Conservation (phyloP, 768 basidiomycete species). For the Trametes cubensis region DNA sequence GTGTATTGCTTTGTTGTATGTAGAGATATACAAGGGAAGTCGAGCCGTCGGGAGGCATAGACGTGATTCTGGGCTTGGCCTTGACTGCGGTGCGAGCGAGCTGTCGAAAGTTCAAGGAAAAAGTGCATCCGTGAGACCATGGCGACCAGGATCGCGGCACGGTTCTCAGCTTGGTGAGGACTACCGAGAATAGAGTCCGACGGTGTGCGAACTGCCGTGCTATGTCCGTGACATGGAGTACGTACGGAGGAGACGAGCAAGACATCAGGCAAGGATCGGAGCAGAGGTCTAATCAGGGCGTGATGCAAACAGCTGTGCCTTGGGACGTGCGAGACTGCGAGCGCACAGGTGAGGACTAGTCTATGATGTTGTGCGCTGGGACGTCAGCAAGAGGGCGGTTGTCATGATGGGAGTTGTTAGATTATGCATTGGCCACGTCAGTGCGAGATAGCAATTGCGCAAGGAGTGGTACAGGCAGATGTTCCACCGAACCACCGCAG, state of each 20-base stretch:
- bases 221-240: slow-evolving; percentile 4
- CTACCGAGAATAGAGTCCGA: too few relatives aligned
- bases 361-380: slow-evolving; percentile 1
- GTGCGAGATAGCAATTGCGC: neutral
- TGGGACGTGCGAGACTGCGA: neutral
- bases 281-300: slow-evolving; percentile 8
- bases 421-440: neutral
- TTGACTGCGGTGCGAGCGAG: neutral
- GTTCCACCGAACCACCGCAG: slow-evolving; percentile 3
- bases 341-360: neutral
- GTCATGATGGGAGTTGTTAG: neutral
- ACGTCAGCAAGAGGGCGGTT: neutral
- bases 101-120: neutral
- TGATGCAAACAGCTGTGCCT: slow-evolving; percentile 7
- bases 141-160: slow-evolving; percentile 1
- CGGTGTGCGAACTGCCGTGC: neutral
- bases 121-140: neutral
- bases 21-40: slow-evolving; percentile 12
- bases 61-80: too few relatives aligned
- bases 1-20: slow-evolving; percentile 17
- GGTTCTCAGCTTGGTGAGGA: too few relatives aligned
- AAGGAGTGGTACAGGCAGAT: neutral
- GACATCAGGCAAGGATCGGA: slow-evolving; percentile 17
- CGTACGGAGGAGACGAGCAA: neutral
- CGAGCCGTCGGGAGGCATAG: neutral